Conservation (phyloP, 768 basidiomycete genomes). For the Suillus brevipes region DNA sequence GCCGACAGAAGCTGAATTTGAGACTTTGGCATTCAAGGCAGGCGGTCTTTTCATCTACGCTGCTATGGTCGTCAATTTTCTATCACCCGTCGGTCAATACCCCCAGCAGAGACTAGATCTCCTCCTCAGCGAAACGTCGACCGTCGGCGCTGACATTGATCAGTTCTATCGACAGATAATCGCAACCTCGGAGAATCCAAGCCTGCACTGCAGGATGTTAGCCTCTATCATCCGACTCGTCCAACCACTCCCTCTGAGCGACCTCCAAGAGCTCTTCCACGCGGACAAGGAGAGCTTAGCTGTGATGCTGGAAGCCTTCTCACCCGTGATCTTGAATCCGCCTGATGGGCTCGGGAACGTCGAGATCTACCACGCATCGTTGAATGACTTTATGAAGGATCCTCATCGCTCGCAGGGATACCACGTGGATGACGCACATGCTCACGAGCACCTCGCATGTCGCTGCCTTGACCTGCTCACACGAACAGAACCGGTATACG, state of each 20-base stretch:
- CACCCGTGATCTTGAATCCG: not conserved
- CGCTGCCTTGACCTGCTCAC: not conserved
- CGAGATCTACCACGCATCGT: conserved; percentile 5
- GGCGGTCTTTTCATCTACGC: conserved; percentile 19
- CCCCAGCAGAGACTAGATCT: not conserved
- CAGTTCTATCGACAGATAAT: not conserved
- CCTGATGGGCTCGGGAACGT: not conserved
- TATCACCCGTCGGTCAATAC: conserved; percentile 1
- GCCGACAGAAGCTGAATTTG: conserved; percentile 17
- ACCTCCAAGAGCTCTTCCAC: not conserved
- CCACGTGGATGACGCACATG: not conserved
- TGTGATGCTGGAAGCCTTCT: not conserved
- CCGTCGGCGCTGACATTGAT: not conserved
- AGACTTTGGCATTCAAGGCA: conserved; percentile 13
- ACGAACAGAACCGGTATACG: not conserved
- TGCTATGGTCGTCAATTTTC: conserved; percentile 16
- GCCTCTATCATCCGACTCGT: not conserved
- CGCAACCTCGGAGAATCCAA: not conserved
- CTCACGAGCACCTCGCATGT: not conserved
- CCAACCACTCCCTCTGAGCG: not conserved
- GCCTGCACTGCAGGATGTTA: not conserved
- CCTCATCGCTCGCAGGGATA: not conserved
- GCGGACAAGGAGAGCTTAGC: not conserved
- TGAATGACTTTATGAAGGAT: not conserved
- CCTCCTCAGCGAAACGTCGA: not conserved